These are phyloP conservation scores for Fusarium decemcellulare DNA, from an alignment of 2,329 filamentous ascomycete genomes.

Conservation along the genomic window DNA sequence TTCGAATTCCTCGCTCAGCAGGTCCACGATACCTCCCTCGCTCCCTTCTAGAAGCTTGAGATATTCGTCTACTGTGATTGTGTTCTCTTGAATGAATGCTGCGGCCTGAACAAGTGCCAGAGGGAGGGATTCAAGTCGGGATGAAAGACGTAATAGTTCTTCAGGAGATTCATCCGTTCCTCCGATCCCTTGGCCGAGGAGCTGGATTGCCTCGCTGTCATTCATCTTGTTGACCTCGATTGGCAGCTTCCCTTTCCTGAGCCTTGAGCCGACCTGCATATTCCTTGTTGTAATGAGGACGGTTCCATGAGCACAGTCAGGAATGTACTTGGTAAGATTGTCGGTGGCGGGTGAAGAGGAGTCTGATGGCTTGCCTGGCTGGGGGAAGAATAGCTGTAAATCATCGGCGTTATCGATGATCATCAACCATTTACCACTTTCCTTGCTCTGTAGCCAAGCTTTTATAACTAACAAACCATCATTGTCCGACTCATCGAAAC, in stretches of 20 bases:
- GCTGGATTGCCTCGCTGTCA: slow-evolving; percentile 39
- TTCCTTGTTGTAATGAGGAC: slow-evolving; percentile 54
- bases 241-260: slow-evolving; percentile 37
- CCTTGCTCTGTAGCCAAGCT: slow-evolving; percentile 47
- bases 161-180: background rate
- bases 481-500: slow-evolving; percentile 39
- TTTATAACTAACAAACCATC: slow-evolving; percentile 46
- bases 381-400: slow-evolving; percentile 29
- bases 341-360: rapidly evolving
- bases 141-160: slow-evolving; percentile 36
- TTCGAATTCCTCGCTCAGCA: slow-evolving; percentile 51
- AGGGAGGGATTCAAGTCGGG: slow-evolving; percentile 49
- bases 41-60: slow-evolving; percentile 43
- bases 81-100: slow-evolving; percentile 52
- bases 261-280: slow-evolving; percentile 45
- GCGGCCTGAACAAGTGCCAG: slow-evolving; percentile 54
- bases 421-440: slow-evolving; percentile 29
- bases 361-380: rapidly evolving
- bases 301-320: slow-evolving; percentile 47
- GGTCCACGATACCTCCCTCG: slow-evolving; percentile 22
- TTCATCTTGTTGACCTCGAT: slow-evolving; percentile 50
- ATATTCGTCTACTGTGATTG: slow-evolving; percentile 44
- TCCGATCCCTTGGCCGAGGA: slow-evolving; percentile 41
- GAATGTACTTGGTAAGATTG: slow-evolving; percentile 31
- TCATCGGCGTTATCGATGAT: slow-evolving; percentile 43